These are phyloP conservation scores for Thelonectria blattea DNA, from an alignment of 2,329 filamentous ascomycete genomes.

Conservation along the genomic window DNA sequence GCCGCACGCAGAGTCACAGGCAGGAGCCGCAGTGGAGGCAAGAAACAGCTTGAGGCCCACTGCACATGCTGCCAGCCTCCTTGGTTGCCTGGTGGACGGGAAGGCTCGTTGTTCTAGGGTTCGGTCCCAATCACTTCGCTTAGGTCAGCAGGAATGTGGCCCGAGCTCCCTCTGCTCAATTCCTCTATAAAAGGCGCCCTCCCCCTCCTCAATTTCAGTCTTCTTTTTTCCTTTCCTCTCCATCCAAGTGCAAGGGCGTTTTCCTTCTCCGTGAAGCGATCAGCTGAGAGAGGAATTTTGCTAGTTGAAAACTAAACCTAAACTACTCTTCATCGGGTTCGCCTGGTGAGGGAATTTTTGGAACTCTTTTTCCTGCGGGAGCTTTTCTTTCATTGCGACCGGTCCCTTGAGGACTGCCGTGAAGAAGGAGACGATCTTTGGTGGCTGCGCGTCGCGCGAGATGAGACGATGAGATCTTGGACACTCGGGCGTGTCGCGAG, in stretches of 20 bases:
- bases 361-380: conserved; percentile 45
- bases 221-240: conserved; percentile 53
- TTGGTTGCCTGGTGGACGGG: conserved; percentile 11
- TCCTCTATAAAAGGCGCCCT: conserved; percentile 43
- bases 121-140: conserved; percentile 29
- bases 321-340: conserved; percentile 72
- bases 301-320: conserved; percentile 85
- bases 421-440: conserved; percentile 45
- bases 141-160: conserved; percentile 27
- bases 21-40: too few relatives aligned
- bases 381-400: conserved; percentile 51
- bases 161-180: conserved; percentile 28
- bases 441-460: background rate
- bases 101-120: conserved; percentile 26
- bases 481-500: too few relatives aligned
- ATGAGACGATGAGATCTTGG: too few relatives aligned
- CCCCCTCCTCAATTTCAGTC: conserved; percentile 35
- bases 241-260: conserved; percentile 74
- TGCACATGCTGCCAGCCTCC: conserved; percentile 21
- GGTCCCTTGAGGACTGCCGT: conserved; percentile 43
- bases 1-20: background rate
- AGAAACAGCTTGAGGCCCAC: conserved; percentile 12
- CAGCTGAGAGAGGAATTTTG: conserved; percentile 81
- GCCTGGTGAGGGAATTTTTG: conserved; percentile 78
- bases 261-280: conserved; percentile 66